A percentile compares a stretch with the other conserved stretches of the same genome.
Evolutionary conservation across 1,139 yeast species (phyloP).

Genomic region (Candida neerlandica): DNA sequence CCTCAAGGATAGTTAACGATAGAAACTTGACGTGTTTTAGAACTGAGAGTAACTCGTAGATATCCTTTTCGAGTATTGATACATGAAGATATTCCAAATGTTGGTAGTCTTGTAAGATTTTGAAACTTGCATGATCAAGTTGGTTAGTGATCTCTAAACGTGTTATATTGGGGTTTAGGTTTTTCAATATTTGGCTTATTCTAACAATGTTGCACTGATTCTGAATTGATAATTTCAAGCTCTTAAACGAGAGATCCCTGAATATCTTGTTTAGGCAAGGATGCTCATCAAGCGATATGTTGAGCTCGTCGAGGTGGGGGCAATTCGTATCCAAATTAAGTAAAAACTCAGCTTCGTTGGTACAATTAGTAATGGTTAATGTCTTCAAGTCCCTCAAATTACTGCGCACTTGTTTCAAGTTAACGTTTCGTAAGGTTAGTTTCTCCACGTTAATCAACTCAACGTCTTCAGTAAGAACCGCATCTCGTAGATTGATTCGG

Average conservation of each 20-base stretch:
- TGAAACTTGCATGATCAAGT: conserved; percentile 5
- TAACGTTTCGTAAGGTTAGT: conserved; percentile 11
- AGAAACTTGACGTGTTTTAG: conserved; percentile 10
- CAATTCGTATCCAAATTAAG: conserved; percentile 6
- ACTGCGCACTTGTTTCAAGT: conserved; percentile 6
- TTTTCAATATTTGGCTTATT: conserved; percentile 1
- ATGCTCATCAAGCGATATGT: conserved; percentile 10
- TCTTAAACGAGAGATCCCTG: conserved; percentile 2
- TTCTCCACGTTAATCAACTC: conserved; percentile 1
- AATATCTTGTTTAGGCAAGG: conserved; percentile 8
- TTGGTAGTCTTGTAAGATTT: conserved; percentile 10
- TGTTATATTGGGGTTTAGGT: background rate
- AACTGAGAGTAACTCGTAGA: conserved; percentile 10
- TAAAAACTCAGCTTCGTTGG: conserved; percentile 8
- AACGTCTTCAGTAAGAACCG: conserved; percentile 3
- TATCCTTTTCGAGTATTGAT: conserved; percentile 13
- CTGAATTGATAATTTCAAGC: conserved; percentile 6
- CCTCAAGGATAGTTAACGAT: conserved; percentile 11
- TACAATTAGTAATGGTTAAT: conserved; percentile 16
- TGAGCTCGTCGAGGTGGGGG: conserved; percentile 3
- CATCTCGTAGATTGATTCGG: background rate
- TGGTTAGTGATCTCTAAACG: conserved; percentile 6
- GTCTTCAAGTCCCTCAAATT: conserved; percentile 7
- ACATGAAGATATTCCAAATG: conserved; percentile 17
- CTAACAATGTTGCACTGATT: conserved; percentile 2